A percentile compares a stretch with the other conserved stretches of the same genome.
Conservation (phyloP, 2,329 filamentous ascomycete genomes). For the Neopestalotiopsis clavispora region DNA sequence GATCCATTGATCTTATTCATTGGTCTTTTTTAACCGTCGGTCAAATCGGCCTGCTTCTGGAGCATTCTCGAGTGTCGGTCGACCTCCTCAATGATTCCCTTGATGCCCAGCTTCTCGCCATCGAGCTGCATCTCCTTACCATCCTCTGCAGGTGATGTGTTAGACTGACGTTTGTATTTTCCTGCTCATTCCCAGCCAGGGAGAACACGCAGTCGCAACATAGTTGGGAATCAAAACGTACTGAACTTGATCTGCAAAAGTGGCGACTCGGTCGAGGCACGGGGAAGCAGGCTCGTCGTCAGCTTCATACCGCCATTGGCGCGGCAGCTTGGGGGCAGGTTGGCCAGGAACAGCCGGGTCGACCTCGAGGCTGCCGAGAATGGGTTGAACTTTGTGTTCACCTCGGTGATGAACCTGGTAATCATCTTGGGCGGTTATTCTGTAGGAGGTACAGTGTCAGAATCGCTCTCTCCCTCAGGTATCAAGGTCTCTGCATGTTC, state of each 20-base stretch:
- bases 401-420: slow-evolving; percentile 83
- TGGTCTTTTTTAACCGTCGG: slow-evolving; percentile 39
- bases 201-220: background rate
- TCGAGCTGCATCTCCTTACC: slow-evolving; percentile 89
- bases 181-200: background rate
- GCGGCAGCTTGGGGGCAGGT: slow-evolving; percentile 81
- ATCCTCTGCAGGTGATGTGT: slow-evolving; percentile 68
- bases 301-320: slow-evolving; percentile 72
- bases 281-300: slow-evolving; percentile 75
- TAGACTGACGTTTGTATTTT: background rate
- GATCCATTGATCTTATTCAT: too few species aligned
- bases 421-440: slow-evolving; percentile 62
- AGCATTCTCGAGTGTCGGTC: slow-evolving; percentile 85
- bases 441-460: background rate
- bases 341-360: slow-evolving; percentile 84
- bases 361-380: slow-evolving; percentile 82
- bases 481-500: background rate
- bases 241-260: slow-evolving; percentile 84
- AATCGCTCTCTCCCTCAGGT: background rate
- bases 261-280: slow-evolving; percentile 70
- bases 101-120: slow-evolving; percentile 80
- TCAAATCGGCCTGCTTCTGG: slow-evolving; percentile 81
- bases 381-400: slow-evolving; percentile 90
- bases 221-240: slow-evolving; percentile 46
- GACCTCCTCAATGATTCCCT: slow-evolving; percentile 85